Base-by-base conservation (phyloP, 768 basidiomycete genomes). In the Suillus plorans region DNA sequence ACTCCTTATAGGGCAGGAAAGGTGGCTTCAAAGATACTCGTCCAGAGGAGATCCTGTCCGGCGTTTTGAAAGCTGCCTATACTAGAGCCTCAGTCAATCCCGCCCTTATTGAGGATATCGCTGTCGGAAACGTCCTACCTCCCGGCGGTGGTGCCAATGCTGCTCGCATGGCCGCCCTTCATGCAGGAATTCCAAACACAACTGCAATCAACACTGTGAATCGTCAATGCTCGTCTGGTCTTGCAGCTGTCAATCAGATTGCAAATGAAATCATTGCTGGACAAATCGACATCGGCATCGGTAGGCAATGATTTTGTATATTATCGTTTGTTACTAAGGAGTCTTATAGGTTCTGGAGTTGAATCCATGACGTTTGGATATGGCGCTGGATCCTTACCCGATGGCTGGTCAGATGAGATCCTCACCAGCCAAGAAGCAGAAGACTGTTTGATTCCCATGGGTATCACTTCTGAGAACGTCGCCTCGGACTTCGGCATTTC, bases 401-500 rank as follows among this genome's bases (percentile, higher is more conserved):
- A 86, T 60, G 80, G 77, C 60, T 88, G 82, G 76, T 89, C 90
- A 3, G 87, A 91, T 28, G 81, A 83, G 56, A 81, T 95, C 55
- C 82, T 91, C 66, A 69, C 81, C 41, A 87, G 83, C 77, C 79
- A 86, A 69, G 88, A 91, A 68, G 86, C 94, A 3, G 85, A 85
- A 64, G 94, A 95, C 79, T 95, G 93, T 73, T 81, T 91, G 34
- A 80, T 92, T 64, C 93, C 93, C 52, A 94, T 94, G 92, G 95
- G 95, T 42, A 89, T 95, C 80, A 95, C 95, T 22, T 94, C 91
- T n/a, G 94, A 96, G 80, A 95, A 95, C 74, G 93, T 95, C 68
- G 92, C 95, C 14, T 74, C 81, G 58, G 87, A 94, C 63, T 96
- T 84, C 76, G 80, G 81, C 65, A 86, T 97, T 74, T 80, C 89